Base-by-base conservation (phyloP, 108 stramenopile species). In the Skeletonema costatum region DNA sequence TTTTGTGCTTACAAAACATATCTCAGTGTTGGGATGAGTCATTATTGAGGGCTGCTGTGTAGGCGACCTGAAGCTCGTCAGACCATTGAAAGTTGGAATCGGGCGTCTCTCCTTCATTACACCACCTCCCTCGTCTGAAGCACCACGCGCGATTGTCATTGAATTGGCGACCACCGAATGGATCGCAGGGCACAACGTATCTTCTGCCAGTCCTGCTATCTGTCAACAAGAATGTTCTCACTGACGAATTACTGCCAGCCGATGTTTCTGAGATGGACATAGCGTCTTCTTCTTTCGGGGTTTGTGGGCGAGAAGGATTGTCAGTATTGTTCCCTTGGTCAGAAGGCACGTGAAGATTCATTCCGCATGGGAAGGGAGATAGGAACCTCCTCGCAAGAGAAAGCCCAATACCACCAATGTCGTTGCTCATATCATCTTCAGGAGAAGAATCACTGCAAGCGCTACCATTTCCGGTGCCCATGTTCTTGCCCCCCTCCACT, bases 61-160 rank as follows among this genome's bases (percentile, higher is more conserved):
- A 96, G 7, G 91, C 92, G 39, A 42, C 66, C 62, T 96, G 95
- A 25, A 96, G 68, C 14, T 90, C 90, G n/a, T 88, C 87, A 0
- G 85, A 91, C 95, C 95, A 96, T 38, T 86, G 84, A 74, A 92
- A 96, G 71, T 90, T 91, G 4, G 78, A 64, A 79, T 96, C 95
- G 4, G 95, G 95, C 19, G 73, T 64, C 78, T 96, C 95, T 10
- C 82, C 89, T n/a, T 78, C 66, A 46, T 71, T 66, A 56, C 95
- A 96, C 70, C 89, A 96, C 42, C 95, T 77, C 9, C 95, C 95
- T 58, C 95, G 56, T 58, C 95, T 78, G 76, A 92, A 96, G 78
- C 95, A 96, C 95, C 95, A 96, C 11, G 83, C 80, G 11, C 95
- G 86, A 62, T 77, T 76, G 46, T 96, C 95, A 61, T 93, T 92